Conservation (phyloP, 805 yeast genomes). For the Metschnikowia drakensbergensis region DNA sequence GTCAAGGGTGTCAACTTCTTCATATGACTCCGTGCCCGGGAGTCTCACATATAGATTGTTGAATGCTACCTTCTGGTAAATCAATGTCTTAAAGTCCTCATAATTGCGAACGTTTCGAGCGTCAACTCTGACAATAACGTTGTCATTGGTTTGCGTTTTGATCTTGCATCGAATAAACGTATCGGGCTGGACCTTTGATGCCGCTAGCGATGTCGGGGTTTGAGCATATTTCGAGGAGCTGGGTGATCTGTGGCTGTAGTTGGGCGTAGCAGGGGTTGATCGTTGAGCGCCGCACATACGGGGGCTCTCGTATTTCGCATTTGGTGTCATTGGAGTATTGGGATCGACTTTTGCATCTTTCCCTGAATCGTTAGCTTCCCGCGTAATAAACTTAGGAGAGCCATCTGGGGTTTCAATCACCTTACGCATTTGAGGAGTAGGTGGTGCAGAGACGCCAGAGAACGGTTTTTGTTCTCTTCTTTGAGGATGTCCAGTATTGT, state of each 20-base stretch:
- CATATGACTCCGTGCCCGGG: slow-evolving; percentile 22
- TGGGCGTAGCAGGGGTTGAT: neutral
- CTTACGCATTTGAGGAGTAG: slow-evolving; percentile 3
- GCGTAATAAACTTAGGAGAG: neutral
- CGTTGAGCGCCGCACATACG: neutral
- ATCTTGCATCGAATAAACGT: slow-evolving; percentile 24
- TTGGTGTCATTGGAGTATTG: neutral
- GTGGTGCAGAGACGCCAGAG: neutral
- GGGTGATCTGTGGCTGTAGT: neutral
- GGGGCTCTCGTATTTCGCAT: neutral
- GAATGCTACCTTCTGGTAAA: slow-evolving; percentile 25
- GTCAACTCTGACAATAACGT: slow-evolving; percentile 24
- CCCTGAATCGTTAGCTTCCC: neutral
- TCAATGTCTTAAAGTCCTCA: slow-evolving; percentile 22
- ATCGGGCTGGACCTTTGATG: slow-evolving; percentile 1
- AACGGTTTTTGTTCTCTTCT: neutral
- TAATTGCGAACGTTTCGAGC: slow-evolving; percentile 13
- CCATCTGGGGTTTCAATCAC: neutral
- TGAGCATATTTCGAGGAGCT: neutral
- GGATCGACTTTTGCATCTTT: neutral
- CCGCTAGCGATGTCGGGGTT: slow-evolving; percentile 2
- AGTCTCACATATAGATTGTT: slow-evolving; percentile 26
- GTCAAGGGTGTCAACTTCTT: slow-evolving; percentile 24
- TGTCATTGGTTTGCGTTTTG: slow-evolving; percentile 25
- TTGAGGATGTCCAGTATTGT: slow-evolving; percentile 1